These are phyloP conservation scores for Scedosporium minutisporum DNA, from an alignment of 2,329 filamentous ascomycete genomes.

Conservation along the genomic window DNA sequence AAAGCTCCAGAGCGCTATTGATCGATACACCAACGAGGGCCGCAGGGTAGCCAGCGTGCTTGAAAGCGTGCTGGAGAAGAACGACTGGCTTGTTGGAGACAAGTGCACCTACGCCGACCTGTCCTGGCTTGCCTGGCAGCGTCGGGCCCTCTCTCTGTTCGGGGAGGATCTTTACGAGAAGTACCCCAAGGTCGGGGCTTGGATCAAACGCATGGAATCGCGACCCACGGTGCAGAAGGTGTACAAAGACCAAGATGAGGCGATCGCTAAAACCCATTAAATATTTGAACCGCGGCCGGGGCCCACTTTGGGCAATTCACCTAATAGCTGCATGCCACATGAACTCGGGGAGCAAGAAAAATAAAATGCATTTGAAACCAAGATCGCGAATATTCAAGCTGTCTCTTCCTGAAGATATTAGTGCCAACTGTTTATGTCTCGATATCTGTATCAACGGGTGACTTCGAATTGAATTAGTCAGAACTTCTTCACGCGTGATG, in stretches of 20 bases:
- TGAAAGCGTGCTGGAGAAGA: slow-evolving; percentile 24
- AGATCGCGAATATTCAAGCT: too few species aligned
- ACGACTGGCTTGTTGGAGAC: slow-evolving; percentile 29
- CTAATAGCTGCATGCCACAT: too few species aligned
- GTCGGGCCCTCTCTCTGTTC: slow-evolving; percentile 6
- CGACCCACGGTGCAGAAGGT: slow-evolving; percentile 1
- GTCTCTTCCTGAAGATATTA: too few species aligned
- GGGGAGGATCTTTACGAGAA: not conserved
- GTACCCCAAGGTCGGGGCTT: slow-evolving; percentile 1
- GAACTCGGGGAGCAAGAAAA: too few species aligned
- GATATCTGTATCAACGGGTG: too few species aligned
- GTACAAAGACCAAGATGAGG: not conserved
- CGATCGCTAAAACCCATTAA: not conserved
- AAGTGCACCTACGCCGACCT: slow-evolving; percentile 31
- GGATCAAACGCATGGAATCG: slow-evolving; percentile 3
- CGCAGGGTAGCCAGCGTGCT: slow-evolving; percentile 34
- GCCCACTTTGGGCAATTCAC: too few species aligned
- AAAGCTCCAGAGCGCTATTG: slow-evolving; percentile 31
- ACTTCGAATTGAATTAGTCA: too few species aligned
- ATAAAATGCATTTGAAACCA: too few species aligned
- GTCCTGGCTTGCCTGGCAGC: slow-evolving; percentile 21
- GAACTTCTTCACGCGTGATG: too few species aligned
- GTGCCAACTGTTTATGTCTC: too few species aligned
- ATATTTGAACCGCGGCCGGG: too few species aligned
- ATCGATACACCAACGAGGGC: slow-evolving; percentile 37